Conservation (phyloP, 768 basidiomycete species). For the Suillus placidus region DNA sequence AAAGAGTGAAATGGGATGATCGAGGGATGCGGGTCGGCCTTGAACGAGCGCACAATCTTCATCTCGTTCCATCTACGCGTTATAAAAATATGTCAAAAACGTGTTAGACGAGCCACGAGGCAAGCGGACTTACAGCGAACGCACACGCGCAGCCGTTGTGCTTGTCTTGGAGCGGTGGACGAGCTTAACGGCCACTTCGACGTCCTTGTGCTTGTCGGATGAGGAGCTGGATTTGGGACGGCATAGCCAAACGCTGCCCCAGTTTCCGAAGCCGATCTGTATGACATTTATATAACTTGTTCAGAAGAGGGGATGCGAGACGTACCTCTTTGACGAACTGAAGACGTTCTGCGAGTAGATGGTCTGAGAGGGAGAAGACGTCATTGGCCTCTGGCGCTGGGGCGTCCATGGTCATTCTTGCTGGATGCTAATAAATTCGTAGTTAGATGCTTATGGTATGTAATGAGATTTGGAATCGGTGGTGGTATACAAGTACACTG, state of each 20-base stretch:
- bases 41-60: constrained; percentile 89
- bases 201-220: constrained; percentile 43
- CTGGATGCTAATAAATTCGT: neutral
- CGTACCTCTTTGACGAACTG: constrained; percentile 76
- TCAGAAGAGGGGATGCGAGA: constrained; percentile 4
- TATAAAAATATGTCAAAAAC: neutral
- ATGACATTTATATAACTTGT: constrained; percentile 13
- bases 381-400: constrained; percentile 40
- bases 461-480: constrained; percentile 1
- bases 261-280: constrained; percentile 91
- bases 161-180: constrained; percentile 82
- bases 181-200: constrained; percentile 87
- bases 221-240: constrained; percentile 53
- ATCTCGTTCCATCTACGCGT: constrained; percentile 90
- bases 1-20: constrained; percentile 94
- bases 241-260: constrained; percentile 90
- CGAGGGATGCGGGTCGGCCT: constrained; percentile 84
- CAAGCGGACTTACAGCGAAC: constrained; percentile 67
- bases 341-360: constrained; percentile 67
- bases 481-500: constrained; percentile 31
- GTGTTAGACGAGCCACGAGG: constrained; percentile 5
- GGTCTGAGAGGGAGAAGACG: constrained; percentile 76
- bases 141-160: constrained; percentile 86
- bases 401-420: constrained; percentile 25
- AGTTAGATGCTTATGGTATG: neutral